Evolutionary conservation across 2,329 filamentous ascomycete genomes (phyloP).

Genomic region (Cordyceps pruinosa): DNA sequence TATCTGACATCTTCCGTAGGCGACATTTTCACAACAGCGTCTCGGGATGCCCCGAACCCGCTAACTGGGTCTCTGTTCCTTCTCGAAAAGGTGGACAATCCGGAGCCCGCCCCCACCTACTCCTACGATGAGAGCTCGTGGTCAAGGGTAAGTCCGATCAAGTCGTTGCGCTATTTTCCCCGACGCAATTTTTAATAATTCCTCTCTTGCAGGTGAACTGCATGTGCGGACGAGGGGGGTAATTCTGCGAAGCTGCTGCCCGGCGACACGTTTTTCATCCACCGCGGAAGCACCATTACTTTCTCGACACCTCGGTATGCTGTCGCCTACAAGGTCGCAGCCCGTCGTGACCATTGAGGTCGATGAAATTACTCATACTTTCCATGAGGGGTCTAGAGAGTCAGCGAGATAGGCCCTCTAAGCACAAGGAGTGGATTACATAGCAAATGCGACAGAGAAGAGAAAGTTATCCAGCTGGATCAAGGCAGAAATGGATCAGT

Average conservation of each 20-base stretch:
- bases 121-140: neutral
- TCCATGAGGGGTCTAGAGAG: no score
- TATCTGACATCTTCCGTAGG: no score
- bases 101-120: neutral
- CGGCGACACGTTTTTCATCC: neutral
- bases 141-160: neutral
- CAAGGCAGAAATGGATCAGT: no score
- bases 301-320: neutral
- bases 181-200: neutral
- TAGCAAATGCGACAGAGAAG: no score
- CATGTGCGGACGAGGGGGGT: neutral
- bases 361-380: no score
- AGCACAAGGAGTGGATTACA: no score
- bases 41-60: neutral
- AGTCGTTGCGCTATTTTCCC: neutral
- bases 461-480: no score
- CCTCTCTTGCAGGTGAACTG: neutral
- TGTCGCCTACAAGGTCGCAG: neutral
- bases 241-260: neutral
- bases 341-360: neutral
- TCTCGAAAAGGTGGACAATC: neutral
- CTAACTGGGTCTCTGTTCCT: neutral
- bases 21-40: neutral
- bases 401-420: no score
- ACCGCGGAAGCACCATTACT: neutral